Conservation (phyloP, 2,329 filamentous ascomycete genomes). For the Phialemoniopsis sp. region DNA sequence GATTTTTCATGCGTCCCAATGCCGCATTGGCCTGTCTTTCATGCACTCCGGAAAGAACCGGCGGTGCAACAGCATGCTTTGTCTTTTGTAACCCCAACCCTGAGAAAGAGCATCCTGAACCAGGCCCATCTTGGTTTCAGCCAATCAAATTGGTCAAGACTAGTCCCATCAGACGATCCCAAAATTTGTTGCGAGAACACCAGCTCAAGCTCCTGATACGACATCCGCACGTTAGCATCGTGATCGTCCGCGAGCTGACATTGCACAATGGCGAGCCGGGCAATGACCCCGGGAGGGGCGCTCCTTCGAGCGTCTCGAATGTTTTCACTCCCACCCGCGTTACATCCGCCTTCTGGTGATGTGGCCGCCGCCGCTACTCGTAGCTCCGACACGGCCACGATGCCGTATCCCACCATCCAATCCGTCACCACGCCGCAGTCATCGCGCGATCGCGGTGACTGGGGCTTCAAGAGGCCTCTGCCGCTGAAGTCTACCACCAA, state of each 20-base stretch:
- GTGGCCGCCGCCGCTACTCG: constrained; percentile 41
- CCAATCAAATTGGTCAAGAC: too few species aligned
- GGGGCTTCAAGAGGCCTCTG: constrained; percentile 85
- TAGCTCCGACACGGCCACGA: constrained; percentile 67
- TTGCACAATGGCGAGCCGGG: constrained; percentile 19
- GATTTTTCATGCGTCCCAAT: too few species aligned
- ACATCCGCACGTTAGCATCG: too few species aligned
- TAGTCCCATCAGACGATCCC: too few species aligned
- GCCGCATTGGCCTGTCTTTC: too few species aligned
- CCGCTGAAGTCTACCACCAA: constrained; percentile 71
- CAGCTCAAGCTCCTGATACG: not conserved
- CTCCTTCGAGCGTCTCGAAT: constrained; percentile 84
- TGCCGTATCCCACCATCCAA: constrained; percentile 75
- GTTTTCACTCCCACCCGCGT: constrained; percentile 77
- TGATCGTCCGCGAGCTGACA: not conserved
- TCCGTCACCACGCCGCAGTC: constrained; percentile 73
- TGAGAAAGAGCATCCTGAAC: too few species aligned
- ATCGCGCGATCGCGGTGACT: constrained; percentile 76
- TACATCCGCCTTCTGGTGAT: constrained; percentile 56
- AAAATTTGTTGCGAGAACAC: not conserved
- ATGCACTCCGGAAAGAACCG: too few species aligned
- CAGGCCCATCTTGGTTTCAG: too few species aligned
- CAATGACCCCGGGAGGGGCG: constrained; percentile 57
- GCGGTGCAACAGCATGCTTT: too few species aligned
- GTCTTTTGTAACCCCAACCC: too few species aligned